Conservation (phyloP, 768 basidiomycete genomes). For the Antrodiella citrinella region DNA sequence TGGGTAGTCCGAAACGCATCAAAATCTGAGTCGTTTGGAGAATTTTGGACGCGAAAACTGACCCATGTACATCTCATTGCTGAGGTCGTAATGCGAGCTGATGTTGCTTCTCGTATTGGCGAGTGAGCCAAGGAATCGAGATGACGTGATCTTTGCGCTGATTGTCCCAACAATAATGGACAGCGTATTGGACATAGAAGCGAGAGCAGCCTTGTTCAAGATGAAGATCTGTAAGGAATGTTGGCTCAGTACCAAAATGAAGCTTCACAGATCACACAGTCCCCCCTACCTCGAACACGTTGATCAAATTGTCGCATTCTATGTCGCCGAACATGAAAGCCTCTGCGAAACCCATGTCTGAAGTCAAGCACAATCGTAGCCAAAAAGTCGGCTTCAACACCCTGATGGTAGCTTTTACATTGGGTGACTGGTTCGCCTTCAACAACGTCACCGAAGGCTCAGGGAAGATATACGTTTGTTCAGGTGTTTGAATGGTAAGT, state of each 20-base stretch:
- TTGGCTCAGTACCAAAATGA: too few species aligned
- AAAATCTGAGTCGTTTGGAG: too few species aligned
- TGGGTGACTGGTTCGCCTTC: slow-evolving; percentile 12
- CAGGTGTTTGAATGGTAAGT: slow-evolving; percentile 38
- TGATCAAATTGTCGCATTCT: slow-evolving; percentile 55
- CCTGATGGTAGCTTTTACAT: slow-evolving; percentile 34
- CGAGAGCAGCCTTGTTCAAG: slow-evolving; percentile 31
- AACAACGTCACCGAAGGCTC: not conserved
- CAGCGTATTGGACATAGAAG: slow-evolving; percentile 37
- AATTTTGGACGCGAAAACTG: slow-evolving; percentile 8
- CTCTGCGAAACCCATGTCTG: slow-evolving; percentile 69
- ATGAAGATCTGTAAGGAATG: slow-evolving; percentile 47
- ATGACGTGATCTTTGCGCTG: slow-evolving; percentile 40
- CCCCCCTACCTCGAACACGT: slow-evolving; percentile 56
- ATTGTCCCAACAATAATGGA: slow-evolving; percentile 43
- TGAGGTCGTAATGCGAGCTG: slow-evolving; percentile 73
- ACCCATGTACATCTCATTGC: slow-evolving; percentile 69
- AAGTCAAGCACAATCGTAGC: slow-evolving; percentile 48
- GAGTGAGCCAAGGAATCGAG: slow-evolving; percentile 55
- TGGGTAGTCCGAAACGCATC: too few species aligned
- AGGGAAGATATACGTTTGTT: slow-evolving; percentile 39
- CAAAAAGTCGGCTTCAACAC: slow-evolving; percentile 49
- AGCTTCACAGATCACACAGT: too few species aligned
- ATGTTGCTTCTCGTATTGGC: slow-evolving; percentile 61
- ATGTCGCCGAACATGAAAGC: slow-evolving; percentile 77